Percentiles rank a stretch among this genome's conserved stretches.
These are phyloP conservation scores for Elaeagnus macrophylla DNA, from an alignment of 306 rosid genomes.

Conservation along the genomic window DNA sequence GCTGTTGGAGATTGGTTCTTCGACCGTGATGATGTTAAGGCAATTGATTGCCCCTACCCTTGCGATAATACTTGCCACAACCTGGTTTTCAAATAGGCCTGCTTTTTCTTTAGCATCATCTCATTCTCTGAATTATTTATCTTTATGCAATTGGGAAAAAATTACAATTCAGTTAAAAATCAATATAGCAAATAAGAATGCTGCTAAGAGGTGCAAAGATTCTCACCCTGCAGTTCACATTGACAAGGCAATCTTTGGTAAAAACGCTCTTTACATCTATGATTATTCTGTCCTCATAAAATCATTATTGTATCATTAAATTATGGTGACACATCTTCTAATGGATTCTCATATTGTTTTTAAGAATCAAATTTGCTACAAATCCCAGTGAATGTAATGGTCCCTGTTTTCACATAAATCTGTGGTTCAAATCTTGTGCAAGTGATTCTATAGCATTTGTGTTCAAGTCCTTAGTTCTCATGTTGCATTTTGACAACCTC, in stretches of 20 bases:
- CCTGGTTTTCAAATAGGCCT: conserved; percentile 49
- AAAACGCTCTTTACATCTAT: conserved; percentile 16
- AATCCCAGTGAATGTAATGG: too few relatives aligned
- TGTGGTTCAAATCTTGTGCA: too few relatives aligned
- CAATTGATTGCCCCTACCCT: conserved; percentile 81
- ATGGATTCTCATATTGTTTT: too few relatives aligned
- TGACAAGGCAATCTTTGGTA: conserved; percentile 5
- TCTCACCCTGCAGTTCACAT: conserved; percentile 22
- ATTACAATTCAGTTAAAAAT: conserved; percentile 25
- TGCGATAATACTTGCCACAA: conserved; percentile 84
- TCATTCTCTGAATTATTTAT: neutral
- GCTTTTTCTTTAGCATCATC: conserved; percentile 7
- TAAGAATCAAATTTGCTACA: too few relatives aligned
- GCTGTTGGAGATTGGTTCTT: conserved; percentile 97
- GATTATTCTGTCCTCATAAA: too few relatives aligned
- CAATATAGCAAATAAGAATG: conserved; percentile 25
- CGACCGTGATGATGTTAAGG: conserved; percentile 54
- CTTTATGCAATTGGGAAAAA: conserved; percentile 3
- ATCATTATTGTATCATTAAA: too few relatives aligned
- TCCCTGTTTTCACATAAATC: too few relatives aligned
- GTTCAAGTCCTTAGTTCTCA: too few relatives aligned
- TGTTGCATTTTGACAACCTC: too few relatives aligned
- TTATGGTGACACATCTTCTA: too few relatives aligned
- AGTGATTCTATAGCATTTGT: too few relatives aligned
- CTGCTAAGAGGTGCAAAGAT: conserved; percentile 24